Percentiles rank a stretch among this genome's conserved stretches.
Evolutionary conservation across 2,329 filamentous ascomycete genomes (phyloP).

Genomic region (Fusarium praegraminearum): DNA sequence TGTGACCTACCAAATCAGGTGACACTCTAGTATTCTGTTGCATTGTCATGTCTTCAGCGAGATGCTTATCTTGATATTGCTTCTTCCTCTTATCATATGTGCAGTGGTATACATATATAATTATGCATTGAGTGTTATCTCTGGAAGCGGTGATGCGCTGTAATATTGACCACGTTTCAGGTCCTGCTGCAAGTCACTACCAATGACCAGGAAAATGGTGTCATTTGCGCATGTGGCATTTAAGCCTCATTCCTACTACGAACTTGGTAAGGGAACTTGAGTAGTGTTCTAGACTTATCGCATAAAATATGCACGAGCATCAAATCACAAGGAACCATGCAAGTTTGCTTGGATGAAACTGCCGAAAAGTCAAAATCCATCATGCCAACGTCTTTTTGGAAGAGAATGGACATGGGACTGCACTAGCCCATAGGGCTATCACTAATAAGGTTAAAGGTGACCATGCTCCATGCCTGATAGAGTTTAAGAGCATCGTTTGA

Average conservation of each 20-base stretch:
- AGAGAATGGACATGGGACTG: neutral
- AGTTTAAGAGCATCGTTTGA: conserved; percentile 6
- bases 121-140: neutral
- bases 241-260: neutral
- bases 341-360: neutral
- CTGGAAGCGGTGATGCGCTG: neutral
- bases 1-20: neutral
- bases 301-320: neutral
- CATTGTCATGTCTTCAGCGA: neutral
- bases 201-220: neutral
- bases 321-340: neutral
- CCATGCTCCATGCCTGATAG: neutral
- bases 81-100: neutral
- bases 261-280: too few relatives aligned
- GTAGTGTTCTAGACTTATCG: neutral
- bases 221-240: neutral
- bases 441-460: neutral
- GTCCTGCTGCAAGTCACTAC: neutral
- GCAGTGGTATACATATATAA: neutral
- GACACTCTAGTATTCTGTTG: neutral
- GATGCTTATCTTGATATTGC: too few relatives aligned
- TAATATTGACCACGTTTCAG: conserved; percentile 14
- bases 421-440: conserved; percentile 1
- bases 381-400: neutral
- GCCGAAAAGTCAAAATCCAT: neutral